Percentiles rank a stretch among this genome's conserved stretches.
Conservation (phyloP, 2,329 filamentous ascomycete genomes). For the Fusarium globosum region DNA sequence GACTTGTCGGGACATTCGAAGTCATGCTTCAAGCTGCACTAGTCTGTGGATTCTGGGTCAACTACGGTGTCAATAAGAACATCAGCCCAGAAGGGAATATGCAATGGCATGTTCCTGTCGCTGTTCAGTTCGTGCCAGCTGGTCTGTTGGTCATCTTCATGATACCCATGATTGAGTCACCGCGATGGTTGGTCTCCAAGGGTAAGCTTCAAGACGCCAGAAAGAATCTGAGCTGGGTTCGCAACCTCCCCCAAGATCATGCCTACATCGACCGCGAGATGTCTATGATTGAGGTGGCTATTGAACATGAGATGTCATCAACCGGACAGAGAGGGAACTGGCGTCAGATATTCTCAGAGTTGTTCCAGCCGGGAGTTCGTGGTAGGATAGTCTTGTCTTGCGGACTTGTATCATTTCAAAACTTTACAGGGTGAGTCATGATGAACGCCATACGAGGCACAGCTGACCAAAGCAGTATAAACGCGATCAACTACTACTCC, state of each 20-base stretch:
- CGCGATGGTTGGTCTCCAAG: neutral
- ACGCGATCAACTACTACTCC: neutral
- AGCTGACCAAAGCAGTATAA: neutral
- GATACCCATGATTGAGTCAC: neutral
- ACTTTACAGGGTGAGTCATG: neutral
- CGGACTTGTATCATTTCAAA: neutral
- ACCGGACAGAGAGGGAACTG: neutral
- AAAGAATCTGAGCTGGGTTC: neutral
- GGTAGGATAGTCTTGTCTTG: neutral
- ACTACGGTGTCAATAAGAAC: neutral
- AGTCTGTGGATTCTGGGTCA: neutral
- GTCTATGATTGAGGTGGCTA: neutral
- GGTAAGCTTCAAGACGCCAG: neutral
- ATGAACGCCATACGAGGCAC: fast-evolving
- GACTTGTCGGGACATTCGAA: neutral
- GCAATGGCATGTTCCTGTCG: neutral
- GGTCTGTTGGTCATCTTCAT: neutral
- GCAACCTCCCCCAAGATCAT: neutral
- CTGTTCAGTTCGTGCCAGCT: neutral
- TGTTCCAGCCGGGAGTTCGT: neutral
- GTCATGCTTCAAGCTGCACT: neutral
- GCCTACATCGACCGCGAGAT: neutral
- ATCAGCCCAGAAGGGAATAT: neutral
- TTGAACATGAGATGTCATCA: neutral
- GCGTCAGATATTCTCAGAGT: neutral